Evolutionary conservation across 768 basidiomycete genomes (phyloP).

Genomic region (Suillus alpinus): DNA sequence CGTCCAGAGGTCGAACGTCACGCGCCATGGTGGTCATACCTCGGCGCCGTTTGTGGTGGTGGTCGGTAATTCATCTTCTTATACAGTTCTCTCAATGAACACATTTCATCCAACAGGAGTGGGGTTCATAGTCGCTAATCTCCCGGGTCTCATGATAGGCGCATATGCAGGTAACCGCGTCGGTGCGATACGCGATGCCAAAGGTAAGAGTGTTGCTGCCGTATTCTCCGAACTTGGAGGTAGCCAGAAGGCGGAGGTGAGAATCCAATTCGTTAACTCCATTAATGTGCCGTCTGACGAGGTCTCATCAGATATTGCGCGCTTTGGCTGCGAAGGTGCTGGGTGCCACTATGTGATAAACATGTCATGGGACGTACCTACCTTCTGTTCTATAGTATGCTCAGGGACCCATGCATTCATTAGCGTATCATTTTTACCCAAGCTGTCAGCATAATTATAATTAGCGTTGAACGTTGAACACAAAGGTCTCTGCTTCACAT

Average conservation of each 20-base stretch:
- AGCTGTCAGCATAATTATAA: background rate
- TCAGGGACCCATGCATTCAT: background rate
- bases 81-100: conserved; percentile 25
- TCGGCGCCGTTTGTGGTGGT: conserved; percentile 70
- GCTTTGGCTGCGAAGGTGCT: conserved; percentile 82
- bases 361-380: background rate
- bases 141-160: conserved; percentile 85
- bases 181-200: conserved; percentile 89
- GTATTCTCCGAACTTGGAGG: conserved; percentile 79
- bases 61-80: conserved; percentile 29
- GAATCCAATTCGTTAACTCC: background rate
- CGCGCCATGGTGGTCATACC: conserved; percentile 72
- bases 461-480: background rate
- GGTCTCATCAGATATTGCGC: conserved; percentile 59
- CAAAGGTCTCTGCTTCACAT: background rate
- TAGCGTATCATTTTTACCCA: background rate
- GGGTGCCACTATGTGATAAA: conserved; percentile 50
- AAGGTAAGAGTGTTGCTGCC: conserved; percentile 88
- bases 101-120: conserved; percentile 41
- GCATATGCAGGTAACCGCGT: conserved; percentile 87
- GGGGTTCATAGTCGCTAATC: conserved; percentile 59
- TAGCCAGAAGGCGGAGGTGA: conserved; percentile 84
- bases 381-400: background rate
- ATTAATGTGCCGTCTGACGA: background rate
- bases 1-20: conserved; percentile 77